A percentile compares a stretch with the other conserved stretches of the same genome.
These are phyloP conservation scores for Sanghuangporus sanghuang DNA, from an alignment of 1,284 basidiomycete species.

Conservation along the genomic window DNA sequence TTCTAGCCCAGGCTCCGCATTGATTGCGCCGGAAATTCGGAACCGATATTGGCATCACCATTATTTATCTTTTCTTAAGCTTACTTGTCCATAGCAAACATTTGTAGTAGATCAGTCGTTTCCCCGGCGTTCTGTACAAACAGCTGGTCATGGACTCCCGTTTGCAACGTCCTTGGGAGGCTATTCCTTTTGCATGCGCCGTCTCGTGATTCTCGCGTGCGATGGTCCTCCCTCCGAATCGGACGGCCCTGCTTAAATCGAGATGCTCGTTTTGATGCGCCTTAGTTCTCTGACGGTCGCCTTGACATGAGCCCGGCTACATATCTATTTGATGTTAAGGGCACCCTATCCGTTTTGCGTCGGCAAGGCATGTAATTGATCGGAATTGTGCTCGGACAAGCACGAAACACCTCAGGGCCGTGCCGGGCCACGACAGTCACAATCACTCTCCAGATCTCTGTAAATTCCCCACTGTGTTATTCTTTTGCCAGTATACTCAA, in stretches of 20 bases:
- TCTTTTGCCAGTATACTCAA: not conserved
- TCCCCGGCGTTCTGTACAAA: not conserved
- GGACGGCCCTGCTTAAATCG: not conserved
- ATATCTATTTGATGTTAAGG: not conserved
- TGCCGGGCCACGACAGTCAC: not conserved
- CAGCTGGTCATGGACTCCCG: not conserved
- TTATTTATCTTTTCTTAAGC: not conserved
- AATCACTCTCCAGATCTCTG: not conserved
- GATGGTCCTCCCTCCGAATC: not conserved
- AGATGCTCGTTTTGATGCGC: not conserved
- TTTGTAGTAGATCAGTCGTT: not conserved
- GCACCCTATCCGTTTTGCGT: not conserved
- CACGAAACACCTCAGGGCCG: not conserved
- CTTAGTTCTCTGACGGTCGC: not conserved
- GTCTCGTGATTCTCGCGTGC: constrained; percentile 3
- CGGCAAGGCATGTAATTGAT: not conserved
- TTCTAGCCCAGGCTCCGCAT: not conserved
- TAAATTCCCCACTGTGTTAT: not conserved
- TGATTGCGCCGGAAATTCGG: not conserved
- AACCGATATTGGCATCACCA: not conserved
- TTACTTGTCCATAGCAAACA: not conserved
- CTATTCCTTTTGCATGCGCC: not conserved
- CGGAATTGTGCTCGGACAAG: not conserved
- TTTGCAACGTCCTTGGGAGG: not conserved
- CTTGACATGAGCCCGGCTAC: not conserved